These are phyloP conservation scores for Umbelopsis ramanniana DNA, from an alignment of 192 early-diverging fungal genomes.

Conservation along the genomic window DNA sequence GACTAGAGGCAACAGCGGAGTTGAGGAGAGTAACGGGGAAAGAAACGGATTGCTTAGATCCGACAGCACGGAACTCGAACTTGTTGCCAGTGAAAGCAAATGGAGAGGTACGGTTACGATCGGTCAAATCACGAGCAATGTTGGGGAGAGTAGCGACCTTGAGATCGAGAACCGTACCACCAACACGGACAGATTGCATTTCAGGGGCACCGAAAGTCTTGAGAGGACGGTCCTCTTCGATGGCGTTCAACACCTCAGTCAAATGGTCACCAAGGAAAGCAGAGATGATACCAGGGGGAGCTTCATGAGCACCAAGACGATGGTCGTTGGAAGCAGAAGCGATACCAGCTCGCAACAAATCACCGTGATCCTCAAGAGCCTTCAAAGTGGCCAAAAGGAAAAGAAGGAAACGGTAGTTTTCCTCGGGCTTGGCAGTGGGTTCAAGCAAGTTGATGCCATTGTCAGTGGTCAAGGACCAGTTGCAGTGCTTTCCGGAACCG, in stretches of 20 bases:
- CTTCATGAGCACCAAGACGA: constrained; percentile 98
- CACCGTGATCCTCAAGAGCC: constrained; percentile 89
- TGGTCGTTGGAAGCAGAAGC: constrained; percentile 97
- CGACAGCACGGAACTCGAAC: constrained; percentile 99
- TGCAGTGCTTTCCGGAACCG: constrained; percentile 98
- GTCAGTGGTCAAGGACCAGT: constrained; percentile 97
- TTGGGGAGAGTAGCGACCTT: constrained; percentile 91
- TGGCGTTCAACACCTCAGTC: constrained; percentile 91
- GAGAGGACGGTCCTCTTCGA: constrained; percentile 87
- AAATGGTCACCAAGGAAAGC: constrained; percentile 98
- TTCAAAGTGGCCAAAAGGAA: constrained; percentile 91
- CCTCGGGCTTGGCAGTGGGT: constrained; percentile 92
- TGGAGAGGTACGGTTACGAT: constrained; percentile 98
- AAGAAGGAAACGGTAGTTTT: constrained; percentile 96
- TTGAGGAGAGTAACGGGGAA: constrained; percentile 95
- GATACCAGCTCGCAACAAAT: constrained; percentile 89
- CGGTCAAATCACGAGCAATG: constrained; percentile 95
- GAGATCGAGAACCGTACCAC: constrained; percentile 94
- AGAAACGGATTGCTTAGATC: constrained; percentile 96
- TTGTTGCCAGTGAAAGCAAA: constrained; percentile 99
- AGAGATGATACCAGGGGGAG: constrained; percentile 97
- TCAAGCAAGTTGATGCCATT: constrained; percentile 95
- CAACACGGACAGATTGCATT: constrained; percentile 89
- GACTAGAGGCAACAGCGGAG: constrained; percentile 85
- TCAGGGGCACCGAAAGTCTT: constrained; percentile 89